These are phyloP conservation scores for Russula sp. DNA, from an alignment of 768 basidiomycete species.

Conservation along the genomic window DNA sequence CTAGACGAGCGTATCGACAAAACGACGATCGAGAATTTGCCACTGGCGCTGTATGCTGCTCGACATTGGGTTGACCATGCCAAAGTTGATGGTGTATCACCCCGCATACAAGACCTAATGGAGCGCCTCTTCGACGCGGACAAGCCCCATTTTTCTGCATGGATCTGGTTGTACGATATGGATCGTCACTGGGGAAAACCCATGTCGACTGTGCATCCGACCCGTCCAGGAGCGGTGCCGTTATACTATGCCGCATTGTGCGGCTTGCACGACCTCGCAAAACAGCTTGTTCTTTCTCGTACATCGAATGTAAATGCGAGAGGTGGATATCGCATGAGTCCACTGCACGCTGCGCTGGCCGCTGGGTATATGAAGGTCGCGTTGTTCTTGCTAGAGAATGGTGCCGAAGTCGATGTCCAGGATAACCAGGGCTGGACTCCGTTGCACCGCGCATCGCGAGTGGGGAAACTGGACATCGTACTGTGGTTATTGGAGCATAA, in stretches of 20 bases:
- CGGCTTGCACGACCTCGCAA: neutral
- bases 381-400: neutral
- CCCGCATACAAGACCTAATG: neutral
- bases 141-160: neutral
- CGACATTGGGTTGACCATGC: constrained; percentile 7
- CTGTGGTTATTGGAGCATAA: neutral
- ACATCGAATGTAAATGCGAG: neutral
- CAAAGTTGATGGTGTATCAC: neutral
- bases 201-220: neutral
- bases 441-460: neutral
- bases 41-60: neutral
- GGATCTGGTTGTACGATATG: constrained; percentile 9
- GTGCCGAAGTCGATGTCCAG: neutral
- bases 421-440: neutral
- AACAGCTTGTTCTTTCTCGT: neutral
- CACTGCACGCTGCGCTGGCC: neutral
- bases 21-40: neutral
- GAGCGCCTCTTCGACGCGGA: neutral
- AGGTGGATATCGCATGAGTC: neutral
- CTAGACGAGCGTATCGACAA: neutral
- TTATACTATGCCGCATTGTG: constrained; percentile 5
- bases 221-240: neutral
- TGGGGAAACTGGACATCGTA: neutral
- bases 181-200: neutral
- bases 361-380: neutral